phyloP scores from a whole-genome alignment of 176 grass and related monocot species.

The Aegilops bicornis region DNA sequence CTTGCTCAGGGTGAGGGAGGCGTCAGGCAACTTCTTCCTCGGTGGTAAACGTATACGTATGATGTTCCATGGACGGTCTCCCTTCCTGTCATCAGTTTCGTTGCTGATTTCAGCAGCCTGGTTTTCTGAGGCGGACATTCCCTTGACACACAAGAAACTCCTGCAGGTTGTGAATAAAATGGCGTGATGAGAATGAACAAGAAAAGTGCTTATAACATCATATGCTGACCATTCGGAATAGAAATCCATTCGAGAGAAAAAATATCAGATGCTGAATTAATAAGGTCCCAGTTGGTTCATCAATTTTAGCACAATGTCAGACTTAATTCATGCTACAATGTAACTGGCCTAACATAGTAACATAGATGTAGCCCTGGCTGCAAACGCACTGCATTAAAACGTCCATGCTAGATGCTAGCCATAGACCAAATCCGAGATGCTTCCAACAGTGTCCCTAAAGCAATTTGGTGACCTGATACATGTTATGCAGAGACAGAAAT shows the following conservation, averaged over 20 bases:
- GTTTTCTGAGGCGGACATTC: slow-evolving; percentile 30
- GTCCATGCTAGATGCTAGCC: background rate
- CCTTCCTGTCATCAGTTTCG: background rate
- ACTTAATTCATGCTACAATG: background rate
- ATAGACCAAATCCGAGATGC: background rate
- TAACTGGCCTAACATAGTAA: background rate
- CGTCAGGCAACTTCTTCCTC: slow-evolving; percentile 12
- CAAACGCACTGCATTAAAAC: background rate
- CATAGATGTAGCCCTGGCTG: background rate
- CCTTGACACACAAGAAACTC: background rate
- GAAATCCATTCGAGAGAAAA: background rate
- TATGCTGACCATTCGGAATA: background rate
- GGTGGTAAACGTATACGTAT: slow-evolving; percentile 33
- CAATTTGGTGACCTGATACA: background rate
- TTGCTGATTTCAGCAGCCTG: slow-evolving; percentile 30
- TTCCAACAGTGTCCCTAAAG: background rate
- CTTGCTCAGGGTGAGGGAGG: background rate
- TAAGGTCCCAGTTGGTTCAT: slow-evolving; percentile 2
- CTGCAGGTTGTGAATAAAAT: slow-evolving; percentile 24
- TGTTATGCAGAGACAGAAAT: background rate
- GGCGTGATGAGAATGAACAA: background rate
- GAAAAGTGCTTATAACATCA: background rate
- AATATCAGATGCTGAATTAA: slow-evolving; percentile 1
- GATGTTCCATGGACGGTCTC: slow-evolving; percentile 10
- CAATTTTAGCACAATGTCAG: background rate